Base-by-base conservation (phyloP, 352 stramenopile genomes). In the Pythium brassicae region DNA sequence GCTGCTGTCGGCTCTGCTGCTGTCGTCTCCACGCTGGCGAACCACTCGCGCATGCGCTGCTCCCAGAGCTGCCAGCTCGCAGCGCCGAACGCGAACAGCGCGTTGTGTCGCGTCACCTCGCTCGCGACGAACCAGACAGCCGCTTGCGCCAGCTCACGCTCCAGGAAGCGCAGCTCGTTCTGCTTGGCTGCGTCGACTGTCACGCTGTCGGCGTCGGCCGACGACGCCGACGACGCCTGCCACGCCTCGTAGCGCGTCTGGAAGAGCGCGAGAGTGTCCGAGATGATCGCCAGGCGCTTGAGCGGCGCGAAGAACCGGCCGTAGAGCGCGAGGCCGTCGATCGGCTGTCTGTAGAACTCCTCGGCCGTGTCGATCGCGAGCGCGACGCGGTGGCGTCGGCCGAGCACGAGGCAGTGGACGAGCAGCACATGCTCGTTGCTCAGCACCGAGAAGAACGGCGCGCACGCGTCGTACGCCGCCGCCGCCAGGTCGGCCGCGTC, bases 391-490 rank as follows among this genome's bases (percentile, higher is more conserved):
- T n/a, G 69, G 40, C n/a, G 57, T 35, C 37, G 61, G 50, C 71
- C 53, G 27, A 92, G 57, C 46, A 89, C 78, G 26, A 79, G 62
- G 7, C 44, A 48, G 44, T 80, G 60, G 43, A 92, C 88, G 14
- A 89, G 32, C 62, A 75, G 48, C n/a, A 89, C 59, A 42, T 92
- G 80, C n/a, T 88, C 76, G 20, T 74, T 76, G 6, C 58, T 74
- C 4, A 92, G 61, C 37, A 90, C 83, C 0, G 74, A 81, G 12
- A 89, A 59, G 53, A 81, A 89, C 17, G 79, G 78, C 20, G 76
- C 62, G 22, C 78, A 91, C 6, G 76, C 64, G 39, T 89, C 76
- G 50, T 90, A 92, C n/a, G 82, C 82, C 45, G 86, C 82, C 12
- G 65, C 61, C 8, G 71, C 82, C 7, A 89, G 61, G 14, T 89